phyloP scores from a whole-genome alignment of 2,329 filamentous ascomycete species.

The Tolypocladium album region DNA sequence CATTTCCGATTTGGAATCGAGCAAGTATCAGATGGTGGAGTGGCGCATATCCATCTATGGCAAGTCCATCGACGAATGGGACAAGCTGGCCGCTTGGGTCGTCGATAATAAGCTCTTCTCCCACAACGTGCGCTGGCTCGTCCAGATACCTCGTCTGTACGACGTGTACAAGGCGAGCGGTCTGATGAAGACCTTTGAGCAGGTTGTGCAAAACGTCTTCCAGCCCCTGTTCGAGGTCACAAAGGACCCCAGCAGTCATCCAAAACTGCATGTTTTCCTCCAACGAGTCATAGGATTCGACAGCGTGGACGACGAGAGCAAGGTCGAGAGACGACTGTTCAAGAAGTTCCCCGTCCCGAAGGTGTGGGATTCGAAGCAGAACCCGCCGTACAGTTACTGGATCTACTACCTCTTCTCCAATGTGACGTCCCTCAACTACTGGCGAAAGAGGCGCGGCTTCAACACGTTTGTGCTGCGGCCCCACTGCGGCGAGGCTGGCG shows the following conservation, averaged over 20 bases:
- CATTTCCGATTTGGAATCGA: conserved; percentile 91
- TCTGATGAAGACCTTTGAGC: conserved; percentile 81
- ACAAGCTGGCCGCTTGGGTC: conserved; percentile 94
- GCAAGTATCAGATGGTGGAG: conserved; percentile 99
- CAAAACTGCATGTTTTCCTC: conserved; percentile 88
- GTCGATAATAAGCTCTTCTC: conserved; percentile 97
- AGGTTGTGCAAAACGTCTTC: conserved; percentile 86
- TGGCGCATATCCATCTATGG: conserved; percentile 99
- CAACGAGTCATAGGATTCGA: conserved; percentile 95
- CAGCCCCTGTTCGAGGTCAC: conserved; percentile 92
- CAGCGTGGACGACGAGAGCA: conserved; percentile 96
- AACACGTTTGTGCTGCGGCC: conserved; percentile 90
- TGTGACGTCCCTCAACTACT: conserved; percentile 82
- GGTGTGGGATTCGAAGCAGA: conserved; percentile 84
- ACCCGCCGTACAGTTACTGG: conserved; percentile 98
- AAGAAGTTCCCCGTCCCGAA: conserved; percentile 89
- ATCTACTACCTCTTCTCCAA: conserved; percentile 96
- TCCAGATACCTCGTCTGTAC: conserved; percentile 88
- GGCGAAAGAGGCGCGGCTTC: conserved; percentile 83
- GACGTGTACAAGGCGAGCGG: conserved; percentile 89
- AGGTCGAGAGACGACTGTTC: conserved; percentile 86
- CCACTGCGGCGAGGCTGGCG: conserved; percentile 93
- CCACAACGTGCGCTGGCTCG: conserved; percentile 93
- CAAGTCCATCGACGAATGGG: conserved; percentile 87
- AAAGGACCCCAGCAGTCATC: conserved; percentile 72